A percentile compares a stretch with the other conserved stretches of the same genome.
phyloP scores from a whole-genome alignment of 2,329 filamentous ascomycete genomes.

The Whalleya microplaca region DNA sequence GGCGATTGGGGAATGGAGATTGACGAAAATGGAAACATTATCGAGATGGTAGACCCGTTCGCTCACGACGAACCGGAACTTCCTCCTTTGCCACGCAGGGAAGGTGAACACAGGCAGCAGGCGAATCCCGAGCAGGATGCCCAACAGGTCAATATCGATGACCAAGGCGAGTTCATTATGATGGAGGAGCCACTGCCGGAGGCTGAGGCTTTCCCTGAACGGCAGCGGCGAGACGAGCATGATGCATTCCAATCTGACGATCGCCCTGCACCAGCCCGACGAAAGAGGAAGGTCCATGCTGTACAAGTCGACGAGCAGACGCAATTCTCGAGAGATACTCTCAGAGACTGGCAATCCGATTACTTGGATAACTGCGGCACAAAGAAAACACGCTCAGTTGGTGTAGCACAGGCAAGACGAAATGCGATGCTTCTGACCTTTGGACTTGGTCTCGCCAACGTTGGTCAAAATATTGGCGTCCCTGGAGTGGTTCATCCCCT shows the following conservation, averaged over 20 bases:
- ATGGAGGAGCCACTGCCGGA: conserved; percentile 45
- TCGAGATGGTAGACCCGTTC: conserved; percentile 37
- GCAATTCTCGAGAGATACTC: conserved; percentile 41
- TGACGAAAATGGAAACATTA: conserved; percentile 54
- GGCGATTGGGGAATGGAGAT: conserved; percentile 53
- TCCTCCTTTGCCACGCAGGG: conserved; percentile 42
- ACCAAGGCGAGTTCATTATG: conserved; percentile 42
- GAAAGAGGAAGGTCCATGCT: conserved; percentile 28
- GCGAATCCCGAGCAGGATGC: conserved; percentile 17
- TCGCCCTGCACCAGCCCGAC: conserved; percentile 22
- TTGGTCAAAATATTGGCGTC: conserved; percentile 39
- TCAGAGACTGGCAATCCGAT: conserved; percentile 46
- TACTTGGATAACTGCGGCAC: conserved; percentile 54
- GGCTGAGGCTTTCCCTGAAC: conserved; percentile 40
- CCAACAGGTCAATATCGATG: conserved; percentile 24
- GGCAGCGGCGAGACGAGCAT: conserved; percentile 22
- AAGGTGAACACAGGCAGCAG: conserved; percentile 14
- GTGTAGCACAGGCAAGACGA: conserved; percentile 44
- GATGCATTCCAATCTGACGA: conserved; percentile 18
- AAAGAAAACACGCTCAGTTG: conserved; percentile 34
- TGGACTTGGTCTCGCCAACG: conserved; percentile 42
- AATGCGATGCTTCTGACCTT: conserved; percentile 47
- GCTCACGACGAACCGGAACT: conserved; percentile 49
- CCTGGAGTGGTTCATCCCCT: conserved; percentile 47
- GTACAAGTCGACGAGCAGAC: conserved; percentile 37